Percentiles rank a stretch among this genome's conserved stretches.
Conservation (phyloP, 345 rosid genomes). For the Arabidopsis arenosa region DNA sequence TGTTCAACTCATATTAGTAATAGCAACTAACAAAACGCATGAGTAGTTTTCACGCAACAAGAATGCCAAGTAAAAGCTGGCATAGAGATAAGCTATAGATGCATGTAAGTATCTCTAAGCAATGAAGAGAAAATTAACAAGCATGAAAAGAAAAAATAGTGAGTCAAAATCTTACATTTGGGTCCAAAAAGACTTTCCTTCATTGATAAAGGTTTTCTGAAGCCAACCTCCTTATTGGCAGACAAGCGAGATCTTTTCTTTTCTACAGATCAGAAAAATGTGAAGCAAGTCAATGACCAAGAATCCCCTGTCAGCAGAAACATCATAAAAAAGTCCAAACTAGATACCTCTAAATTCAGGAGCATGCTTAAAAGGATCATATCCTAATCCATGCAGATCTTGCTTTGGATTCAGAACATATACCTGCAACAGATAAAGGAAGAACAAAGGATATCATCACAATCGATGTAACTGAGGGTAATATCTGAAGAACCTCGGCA, state of each 20-base stretch:
- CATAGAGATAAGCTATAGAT: conserved; percentile 12
- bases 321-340: conserved; percentile 35
- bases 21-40: conserved; percentile 44
- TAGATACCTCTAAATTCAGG: conserved; percentile 92
- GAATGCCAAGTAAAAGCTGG: conserved; percentile 35
- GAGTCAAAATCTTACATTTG: conserved; percentile 66
- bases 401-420: conserved; percentile 86
- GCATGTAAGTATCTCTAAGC: conserved; percentile 13
- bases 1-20: conserved; percentile 48
- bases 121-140: not conserved
- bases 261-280: conserved; percentile 53
- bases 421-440: conserved; percentile 55
- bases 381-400: conserved; percentile 88
- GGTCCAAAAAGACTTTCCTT: conserved; percentile 78
- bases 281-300: conserved; percentile 30
- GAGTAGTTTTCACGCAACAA: conserved; percentile 20
- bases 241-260: conserved; percentile 68
- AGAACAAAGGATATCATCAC: conserved; percentile 20
- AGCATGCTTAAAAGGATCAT: conserved; percentile 93
- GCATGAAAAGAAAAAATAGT: conserved; percentile 8
- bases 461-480: conserved; percentile 11
- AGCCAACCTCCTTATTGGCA: conserved; percentile 55
- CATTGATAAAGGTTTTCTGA: conserved; percentile 56
- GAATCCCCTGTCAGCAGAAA: conserved; percentile 25
- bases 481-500: conserved; percentile 2